Evolutionary conservation across 2,329 filamentous ascomycete species (phyloP).

Genomic region (Ophiosphaerella narmari): DNA sequence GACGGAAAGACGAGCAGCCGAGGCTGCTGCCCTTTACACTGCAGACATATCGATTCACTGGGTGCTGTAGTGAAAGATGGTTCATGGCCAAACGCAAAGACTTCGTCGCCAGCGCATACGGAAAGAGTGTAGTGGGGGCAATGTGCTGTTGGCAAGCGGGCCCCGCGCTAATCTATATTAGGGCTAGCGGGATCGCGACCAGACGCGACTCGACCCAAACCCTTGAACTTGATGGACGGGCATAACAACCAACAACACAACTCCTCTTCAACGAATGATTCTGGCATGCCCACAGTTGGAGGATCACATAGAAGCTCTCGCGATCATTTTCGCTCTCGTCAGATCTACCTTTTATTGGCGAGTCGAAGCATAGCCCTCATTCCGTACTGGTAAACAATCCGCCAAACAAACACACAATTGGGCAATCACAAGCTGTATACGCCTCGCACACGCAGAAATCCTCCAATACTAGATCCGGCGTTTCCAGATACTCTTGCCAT

Average conservation of each 20-base stretch:
- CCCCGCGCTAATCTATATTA: constrained; percentile 25
- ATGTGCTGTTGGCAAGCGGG: constrained; percentile 18
- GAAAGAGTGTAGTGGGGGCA: constrained; percentile 25
- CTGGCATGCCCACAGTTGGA: not conserved
- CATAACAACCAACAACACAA: constrained; percentile 18
- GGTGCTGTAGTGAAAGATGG: constrained; percentile 16
- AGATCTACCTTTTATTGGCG: constrained; percentile 1
- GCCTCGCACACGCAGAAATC: not conserved
- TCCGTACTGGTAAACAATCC: constrained; percentile 39
- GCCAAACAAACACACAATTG: constrained; percentile 35
- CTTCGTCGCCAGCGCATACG: constrained; percentile 30
- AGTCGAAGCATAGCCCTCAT: constrained; percentile 17
- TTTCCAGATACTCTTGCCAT: constrained; percentile 17
- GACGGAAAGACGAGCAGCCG: constrained; percentile 52
- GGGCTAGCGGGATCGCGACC: constrained; percentile 15
- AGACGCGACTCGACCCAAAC: constrained; percentile 22
- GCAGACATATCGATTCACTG: constrained; percentile 38
- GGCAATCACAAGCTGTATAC: constrained; percentile 7
- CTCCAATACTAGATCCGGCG: not conserved
- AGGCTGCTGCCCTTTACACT: constrained; percentile 53
- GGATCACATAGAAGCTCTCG: constrained; percentile 7
- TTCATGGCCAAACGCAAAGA: constrained; percentile 23
- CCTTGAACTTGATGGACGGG: constrained; percentile 9
- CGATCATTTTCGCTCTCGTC: not conserved
- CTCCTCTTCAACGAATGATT: not conserved